Evolutionary conservation across 2,329 filamentous ascomycete genomes (phyloP).

Genomic region (Fusarium mundagurra): DNA sequence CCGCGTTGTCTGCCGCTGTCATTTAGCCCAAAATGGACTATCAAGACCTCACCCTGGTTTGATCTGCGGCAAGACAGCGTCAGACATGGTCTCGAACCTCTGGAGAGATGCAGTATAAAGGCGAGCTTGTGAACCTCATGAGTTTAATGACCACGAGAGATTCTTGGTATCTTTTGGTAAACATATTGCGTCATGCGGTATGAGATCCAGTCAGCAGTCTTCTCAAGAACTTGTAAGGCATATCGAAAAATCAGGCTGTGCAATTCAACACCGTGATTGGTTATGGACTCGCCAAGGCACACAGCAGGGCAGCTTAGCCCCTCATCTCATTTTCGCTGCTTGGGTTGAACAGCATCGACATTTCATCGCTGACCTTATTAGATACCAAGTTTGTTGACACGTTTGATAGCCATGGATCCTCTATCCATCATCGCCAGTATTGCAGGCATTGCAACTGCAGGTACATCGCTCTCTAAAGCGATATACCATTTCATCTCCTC

Average conservation of each 20-base stretch:
- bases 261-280: not conserved
- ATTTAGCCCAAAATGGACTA: not conserved
- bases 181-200: not conserved
- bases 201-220: not conserved
- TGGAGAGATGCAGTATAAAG: not conserved
- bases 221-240: not conserved
- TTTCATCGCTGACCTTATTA: rapidly evolving
- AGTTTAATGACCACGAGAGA: not conserved
- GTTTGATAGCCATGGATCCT: not conserved
- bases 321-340: not conserved
- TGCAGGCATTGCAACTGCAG: not conserved
- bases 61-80: not conserved
- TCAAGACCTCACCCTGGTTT: not conserved
- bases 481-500: not conserved
- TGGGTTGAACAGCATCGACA: not conserved
- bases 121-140: rapidly evolving
- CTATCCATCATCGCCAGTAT: not conserved
- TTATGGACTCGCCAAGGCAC: not conserved
- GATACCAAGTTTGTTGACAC: no score
- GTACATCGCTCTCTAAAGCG: not conserved
- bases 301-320: not conserved
- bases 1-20: not conserved
- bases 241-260: not conserved
- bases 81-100: not conserved
- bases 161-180: not conserved